Percentiles rank a stretch among this genome's conserved stretches.
Evolutionary conservation across 2,329 filamentous ascomycete species (phyloP).

Genomic region (Colletotrichum filicis): DNA sequence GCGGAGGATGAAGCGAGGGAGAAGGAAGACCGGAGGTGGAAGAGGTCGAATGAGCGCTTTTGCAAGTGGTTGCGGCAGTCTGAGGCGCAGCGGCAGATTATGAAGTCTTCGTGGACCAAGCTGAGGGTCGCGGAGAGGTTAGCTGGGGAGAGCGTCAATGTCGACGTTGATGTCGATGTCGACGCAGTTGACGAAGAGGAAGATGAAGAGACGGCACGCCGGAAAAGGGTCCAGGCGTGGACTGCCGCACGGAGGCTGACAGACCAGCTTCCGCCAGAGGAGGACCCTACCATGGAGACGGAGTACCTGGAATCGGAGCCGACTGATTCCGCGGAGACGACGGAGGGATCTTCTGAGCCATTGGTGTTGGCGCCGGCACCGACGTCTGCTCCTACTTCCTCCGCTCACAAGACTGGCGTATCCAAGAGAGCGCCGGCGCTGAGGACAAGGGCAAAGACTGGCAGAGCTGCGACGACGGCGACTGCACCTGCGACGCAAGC

Average conservation of each 20-base stretch:
- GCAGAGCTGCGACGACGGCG: background rate
- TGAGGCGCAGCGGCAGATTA: slow-evolving; percentile 32
- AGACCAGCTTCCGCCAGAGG: slow-evolving; percentile 25
- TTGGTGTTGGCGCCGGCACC: background rate
- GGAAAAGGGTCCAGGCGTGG: slow-evolving; percentile 24
- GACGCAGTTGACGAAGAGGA: background rate
- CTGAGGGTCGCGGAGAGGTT: slow-evolving; percentile 28
- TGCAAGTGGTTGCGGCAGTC: slow-evolving; percentile 29
- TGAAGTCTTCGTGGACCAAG: slow-evolving; percentile 34
- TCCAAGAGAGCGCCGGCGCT: background rate
- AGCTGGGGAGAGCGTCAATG: background rate
- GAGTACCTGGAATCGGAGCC: slow-evolving; percentile 19
- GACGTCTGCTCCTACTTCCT: background rate
- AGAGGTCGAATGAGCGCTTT: slow-evolving; percentile 29
- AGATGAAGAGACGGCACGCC: slow-evolving; percentile 18
- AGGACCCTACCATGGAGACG: slow-evolving; percentile 22
- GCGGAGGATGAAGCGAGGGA: background rate
- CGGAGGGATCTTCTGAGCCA: background rate
- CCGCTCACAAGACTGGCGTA: background rate
- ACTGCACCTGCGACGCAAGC: background rate
- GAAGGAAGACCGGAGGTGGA: slow-evolving; percentile 9
- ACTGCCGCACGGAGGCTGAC: slow-evolving; percentile 18
- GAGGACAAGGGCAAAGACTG: slow-evolving; percentile 7
- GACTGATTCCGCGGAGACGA: background rate
- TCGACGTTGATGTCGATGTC: background rate